phyloP scores from a whole-genome alignment of 2,329 filamentous ascomycete species.

The Fusarium pilosicola region DNA sequence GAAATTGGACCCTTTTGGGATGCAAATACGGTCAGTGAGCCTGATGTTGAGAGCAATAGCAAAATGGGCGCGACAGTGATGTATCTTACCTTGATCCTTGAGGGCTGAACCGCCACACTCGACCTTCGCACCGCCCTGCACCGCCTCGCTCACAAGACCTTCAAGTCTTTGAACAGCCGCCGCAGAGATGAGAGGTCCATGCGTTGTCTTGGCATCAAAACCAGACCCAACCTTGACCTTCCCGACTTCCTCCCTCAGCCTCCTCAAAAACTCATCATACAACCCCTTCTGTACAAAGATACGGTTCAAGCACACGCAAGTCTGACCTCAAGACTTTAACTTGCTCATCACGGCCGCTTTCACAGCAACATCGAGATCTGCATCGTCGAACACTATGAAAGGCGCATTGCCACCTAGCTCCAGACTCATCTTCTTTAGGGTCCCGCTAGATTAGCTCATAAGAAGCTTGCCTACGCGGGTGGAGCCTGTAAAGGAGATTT shows the following conservation, averaged over 20 bases:
- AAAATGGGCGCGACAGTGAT: background rate
- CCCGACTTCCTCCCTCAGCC: constrained; percentile 60
- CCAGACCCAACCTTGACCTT: constrained; percentile 67
- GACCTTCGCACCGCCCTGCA: background rate
- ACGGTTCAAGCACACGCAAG: constrained; percentile 85
- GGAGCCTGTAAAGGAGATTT: constrained; percentile 79
- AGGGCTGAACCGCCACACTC: background rate
- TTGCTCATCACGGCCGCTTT: constrained; percentile 73
- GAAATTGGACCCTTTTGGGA: constrained; percentile 61
- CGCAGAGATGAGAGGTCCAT: constrained; percentile 63
- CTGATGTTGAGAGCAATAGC: background rate
- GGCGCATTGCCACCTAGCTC: constrained; percentile 78
- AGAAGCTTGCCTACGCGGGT: constrained; percentile 60
- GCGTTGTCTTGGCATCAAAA: constrained; percentile 72
- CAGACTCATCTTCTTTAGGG: constrained; percentile 72
- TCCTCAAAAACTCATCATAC: constrained; percentile 74
- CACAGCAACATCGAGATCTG: constrained; percentile 70
- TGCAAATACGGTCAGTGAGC: background rate
- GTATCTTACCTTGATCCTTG: background rate
- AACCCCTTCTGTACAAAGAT: constrained; percentile 78
- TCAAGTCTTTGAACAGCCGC: background rate
- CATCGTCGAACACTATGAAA: constrained; percentile 64
- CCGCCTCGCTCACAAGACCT: background rate
- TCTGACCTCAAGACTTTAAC: constrained; percentile 90
- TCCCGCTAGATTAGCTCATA: constrained; percentile 77